Base-by-base conservation (phyloP, 208 protist genomes). In the Trypanosoma mega region DNA sequence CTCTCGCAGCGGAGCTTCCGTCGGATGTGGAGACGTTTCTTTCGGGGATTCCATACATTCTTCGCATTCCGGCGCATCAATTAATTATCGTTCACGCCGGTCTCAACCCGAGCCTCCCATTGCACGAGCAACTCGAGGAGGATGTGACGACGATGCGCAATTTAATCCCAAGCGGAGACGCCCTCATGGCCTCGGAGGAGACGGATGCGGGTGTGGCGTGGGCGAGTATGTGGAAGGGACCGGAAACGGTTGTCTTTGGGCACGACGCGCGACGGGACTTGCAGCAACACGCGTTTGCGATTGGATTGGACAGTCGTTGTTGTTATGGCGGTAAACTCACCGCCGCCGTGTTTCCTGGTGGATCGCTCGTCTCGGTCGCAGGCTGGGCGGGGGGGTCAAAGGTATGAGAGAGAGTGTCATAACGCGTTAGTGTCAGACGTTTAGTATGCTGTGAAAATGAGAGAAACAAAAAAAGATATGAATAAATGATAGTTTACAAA, bases 281-380 rank as follows among this genome's bases (percentile, higher is more conserved):
- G 63, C 82, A 96, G 64, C 30, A 74, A 27, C 30, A 87, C n/a
- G 60, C 68, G 3, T 79, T 74, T 62, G 80, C 82, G 4, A 70
- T 86, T 45, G 90, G 90, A 7, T 59, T 96, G 5, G 86, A 96
- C 57, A 86, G 68, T 0, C 72, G 80, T 31, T 93, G 86, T 54
- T 71, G 62, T 26, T 91, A 90, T 47, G 87, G 82, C 21, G 75
- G 78, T 5, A 39, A 62, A 47, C 75, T 93, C 31, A 87, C 84
- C 11, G 68, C 66, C 0, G 44, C 90, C 16, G 50, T 88, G 27
- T 75, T 89, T 55, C 84, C 81, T 7, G 53, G 37, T 23, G 62
- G 52, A 16, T 31, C 46, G 3, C 31, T 90, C 3, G 63, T 90
- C 29, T 80, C 71, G 11, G 85, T 93, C 24, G 70, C 74, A 16